These are phyloP conservation scores for Tolypocladium paradoxum DNA, from an alignment of 2,329 filamentous ascomycete species.

Conservation along the genomic window DNA sequence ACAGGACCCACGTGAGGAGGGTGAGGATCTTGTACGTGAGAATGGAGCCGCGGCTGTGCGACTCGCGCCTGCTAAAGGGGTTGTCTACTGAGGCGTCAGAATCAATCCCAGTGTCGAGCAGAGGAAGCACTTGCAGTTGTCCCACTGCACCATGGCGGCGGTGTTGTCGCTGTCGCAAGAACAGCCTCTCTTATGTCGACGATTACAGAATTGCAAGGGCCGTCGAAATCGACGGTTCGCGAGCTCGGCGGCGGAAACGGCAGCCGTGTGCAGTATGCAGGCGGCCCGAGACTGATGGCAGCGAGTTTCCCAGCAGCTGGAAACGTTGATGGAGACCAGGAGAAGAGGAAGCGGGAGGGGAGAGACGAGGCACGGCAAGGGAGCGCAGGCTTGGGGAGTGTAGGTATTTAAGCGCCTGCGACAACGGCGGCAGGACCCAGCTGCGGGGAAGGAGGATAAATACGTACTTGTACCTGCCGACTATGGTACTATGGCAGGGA, in stretches of 20 bases:
- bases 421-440: not conserved
- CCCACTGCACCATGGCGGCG: not conserved
- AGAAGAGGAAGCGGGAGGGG: not conserved
- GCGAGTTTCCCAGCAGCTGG: too few relatives aligned
- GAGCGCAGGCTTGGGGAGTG: not conserved
- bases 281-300: not conserved
- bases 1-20: slow-evolving; percentile 61
- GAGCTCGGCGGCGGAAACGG: not conserved
- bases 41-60: slow-evolving; percentile 50
- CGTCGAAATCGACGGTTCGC: not conserved
- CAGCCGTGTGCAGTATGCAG: not conserved
- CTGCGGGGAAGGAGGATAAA: not conserved
- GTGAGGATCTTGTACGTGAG: slow-evolving; percentile 68
- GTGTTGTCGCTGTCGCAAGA: not conserved
- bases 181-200: not conserved
- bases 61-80: slow-evolving; percentile 63
- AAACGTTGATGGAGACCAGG: not conserved
- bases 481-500: too few relatives aligned
- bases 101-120: not conserved
- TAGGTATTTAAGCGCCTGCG: not conserved
- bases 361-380: too few relatives aligned
- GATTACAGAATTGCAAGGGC: not conserved
- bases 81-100: slow-evolving; percentile 44
- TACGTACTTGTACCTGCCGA: too few relatives aligned
- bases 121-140: not conserved